phyloP scores from a whole-genome alignment of 2,329 filamentous ascomycete species.

The Claviceps cyperi region DNA sequence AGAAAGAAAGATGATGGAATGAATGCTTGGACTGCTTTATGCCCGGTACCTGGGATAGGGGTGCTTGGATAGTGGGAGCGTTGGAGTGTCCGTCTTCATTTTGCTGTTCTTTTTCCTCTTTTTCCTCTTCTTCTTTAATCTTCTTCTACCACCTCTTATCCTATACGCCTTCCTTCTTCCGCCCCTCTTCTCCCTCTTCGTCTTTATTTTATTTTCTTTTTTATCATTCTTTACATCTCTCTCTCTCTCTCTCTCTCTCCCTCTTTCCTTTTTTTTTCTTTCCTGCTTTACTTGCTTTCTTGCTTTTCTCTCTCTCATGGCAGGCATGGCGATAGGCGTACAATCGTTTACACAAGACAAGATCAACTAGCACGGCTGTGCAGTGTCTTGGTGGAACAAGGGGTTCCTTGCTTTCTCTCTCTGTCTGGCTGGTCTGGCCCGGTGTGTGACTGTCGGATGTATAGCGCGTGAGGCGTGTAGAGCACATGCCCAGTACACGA shows the following conservation, averaged over 20 bases:
- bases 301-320: not conserved
- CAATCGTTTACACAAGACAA: not conserved
- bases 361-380: not conserved
- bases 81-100: not conserved
- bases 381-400: not conserved
- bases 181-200: not conserved
- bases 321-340: constrained; percentile 8
- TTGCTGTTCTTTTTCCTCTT: not conserved
- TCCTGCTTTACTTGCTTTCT: not conserved
- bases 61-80: not conserved
- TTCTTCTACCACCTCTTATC: not conserved
- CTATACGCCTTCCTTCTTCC: too few relatives aligned
- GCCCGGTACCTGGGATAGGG: not conserved
- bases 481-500: not conserved
- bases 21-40: not conserved
- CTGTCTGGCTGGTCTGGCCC: not conserved
- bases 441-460: not conserved
- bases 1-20: not conserved
- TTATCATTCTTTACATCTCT: not conserved
- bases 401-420: not conserved
- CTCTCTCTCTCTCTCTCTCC: not conserved
- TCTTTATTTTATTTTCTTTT: not conserved
- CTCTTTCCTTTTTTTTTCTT: not conserved
- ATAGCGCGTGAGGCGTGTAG: not conserved
- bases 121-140: not conserved